Base-by-base conservation (phyloP, 2,329 filamentous ascomycete genomes). In the Curvularia spicifera region DNA sequence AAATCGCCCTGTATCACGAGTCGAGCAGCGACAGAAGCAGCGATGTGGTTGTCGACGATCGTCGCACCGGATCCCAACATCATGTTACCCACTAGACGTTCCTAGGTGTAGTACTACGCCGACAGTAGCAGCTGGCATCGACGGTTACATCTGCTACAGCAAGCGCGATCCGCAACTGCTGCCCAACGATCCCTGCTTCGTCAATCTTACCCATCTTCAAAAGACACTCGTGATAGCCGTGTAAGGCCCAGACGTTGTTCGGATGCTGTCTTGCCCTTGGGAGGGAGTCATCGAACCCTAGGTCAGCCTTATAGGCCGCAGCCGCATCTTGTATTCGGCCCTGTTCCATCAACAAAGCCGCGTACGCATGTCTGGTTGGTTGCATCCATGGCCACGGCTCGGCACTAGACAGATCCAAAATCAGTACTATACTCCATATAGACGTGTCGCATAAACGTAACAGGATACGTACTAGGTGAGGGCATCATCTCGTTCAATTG, bases 321-420 rank as follows among this genome's bases (percentile, higher is more conserved):
- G 71, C 67, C 5, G 79, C 78, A 51, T 79, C 75, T 52, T 76
- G 71, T 5, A 78, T 61, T 15, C 60, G 64, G n/a, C 83, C 85
- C 67, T 89, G 88, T 69, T 92, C 89, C 12, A 91, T 79, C 29
- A 91, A 71, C 3, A 93, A 78, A 0, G 89, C 89, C 1, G 87
- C 89, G 50, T 88, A 88, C 0, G 89, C 89, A 72, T 92, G 89
- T 3, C 89, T 80, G 0, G 86, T 84, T 0, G 89, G 89, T 69
- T 90, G 87, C 89, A 92, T 91, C 89, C 89, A 92, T 0, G 87
- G 88, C 89, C 89, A 91, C 0, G 90, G 90, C 71, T 93, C 90
- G 48, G 89, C 87, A 60, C 46, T 49, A 28, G 35, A n/a, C 20
- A 7, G 22, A n/a, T 13, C 33, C 46, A 26, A n/a, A 18, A 18